Evolutionary conservation across 179 eudicot species (phyloP), one percentile per base, ranked within the genome.

Genomic region (Silene coronaria): DNA sequence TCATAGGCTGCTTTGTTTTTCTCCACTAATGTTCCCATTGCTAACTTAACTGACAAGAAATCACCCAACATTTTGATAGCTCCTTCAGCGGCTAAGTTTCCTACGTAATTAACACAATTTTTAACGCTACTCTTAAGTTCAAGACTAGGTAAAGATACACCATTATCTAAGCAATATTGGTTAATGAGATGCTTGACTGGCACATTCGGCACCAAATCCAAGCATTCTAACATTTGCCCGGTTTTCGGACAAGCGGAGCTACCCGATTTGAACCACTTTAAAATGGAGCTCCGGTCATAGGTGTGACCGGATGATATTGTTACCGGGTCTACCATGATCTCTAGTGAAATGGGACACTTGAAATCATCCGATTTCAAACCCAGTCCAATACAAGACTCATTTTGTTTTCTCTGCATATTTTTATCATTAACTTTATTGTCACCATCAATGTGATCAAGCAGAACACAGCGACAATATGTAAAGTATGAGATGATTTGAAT

Each of bases 301-400:
- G 97, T 92, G 67, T 95, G 99, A 13, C 99, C 99, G 2, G 97
- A 84, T 11, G 83, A 71, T 30, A 92, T 71, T 0, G 91, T 85
- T 7, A 95, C 99, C 7, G 97, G 99, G 77, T 95, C 97, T 12
- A 28, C 68, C 97, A 95, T 95, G 75, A 89, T 75, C 81, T 94
- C 98, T 1, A 94, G 85, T 16, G 97, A 85, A 71, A 94, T 94
- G 1, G 98, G 97, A 75, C 99, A 92, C 74, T 86, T 82, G 67
- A 95, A 82, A 74, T 92, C 97, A 57, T 89, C 99, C 48, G 77
- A 74, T 88, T 88, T 94, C 74, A 89, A 80, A 58, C 69, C 70
- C 11, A 73, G 72, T 16, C 76, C 73, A 59, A 82, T 27, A 30
- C 75, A 21, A 38, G 55, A 45, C 3, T 46, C 9, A 6, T 3